phyloP scores from a whole-genome alignment of 148 eudicot species.

The Rhododendron griersonianum region DNA sequence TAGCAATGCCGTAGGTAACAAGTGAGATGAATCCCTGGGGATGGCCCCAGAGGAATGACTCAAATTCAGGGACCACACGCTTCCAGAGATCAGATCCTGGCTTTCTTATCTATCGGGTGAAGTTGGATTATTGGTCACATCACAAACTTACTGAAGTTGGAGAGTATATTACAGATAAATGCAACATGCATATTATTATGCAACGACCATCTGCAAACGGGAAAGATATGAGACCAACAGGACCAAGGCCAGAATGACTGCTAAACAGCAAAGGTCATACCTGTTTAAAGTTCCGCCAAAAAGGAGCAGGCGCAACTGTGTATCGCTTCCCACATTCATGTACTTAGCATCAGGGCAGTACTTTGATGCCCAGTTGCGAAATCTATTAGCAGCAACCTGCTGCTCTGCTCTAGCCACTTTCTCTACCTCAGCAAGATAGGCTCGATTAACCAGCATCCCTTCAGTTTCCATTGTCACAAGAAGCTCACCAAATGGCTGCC shows the following conservation, averaged over 20 bases:
- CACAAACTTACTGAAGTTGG: not conserved
- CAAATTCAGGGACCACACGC: not conserved
- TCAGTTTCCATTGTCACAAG: conserved; percentile 88
- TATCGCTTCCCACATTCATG: conserved; percentile 97
- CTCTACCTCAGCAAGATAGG: conserved; percentile 77
- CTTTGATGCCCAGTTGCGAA: conserved; percentile 91
- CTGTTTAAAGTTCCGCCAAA: conserved; percentile 88
- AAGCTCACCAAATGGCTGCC: conserved; percentile 95
- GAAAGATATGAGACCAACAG: not conserved
- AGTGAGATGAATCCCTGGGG: not conserved
- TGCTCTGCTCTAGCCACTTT: conserved; percentile 89
- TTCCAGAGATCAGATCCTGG: not conserved
- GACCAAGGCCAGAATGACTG: not conserved
- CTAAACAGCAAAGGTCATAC: conserved; percentile 21
- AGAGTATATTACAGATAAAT: not conserved
- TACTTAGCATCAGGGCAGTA: conserved; percentile 77
- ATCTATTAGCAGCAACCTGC: conserved; percentile 67
- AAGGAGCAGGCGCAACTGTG: conserved; percentile 80
- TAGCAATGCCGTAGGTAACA: not conserved
- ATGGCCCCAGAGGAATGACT: not conserved
- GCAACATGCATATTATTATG: not conserved
- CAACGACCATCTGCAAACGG: not conserved
- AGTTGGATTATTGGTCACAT: not conserved
- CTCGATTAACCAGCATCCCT: conserved; percentile 88
- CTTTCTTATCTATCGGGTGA: not conserved